These are phyloP conservation scores for Davidsoniella eucalypti DNA, from an alignment of 2,329 filamentous ascomycete genomes.

Conservation along the genomic window DNA sequence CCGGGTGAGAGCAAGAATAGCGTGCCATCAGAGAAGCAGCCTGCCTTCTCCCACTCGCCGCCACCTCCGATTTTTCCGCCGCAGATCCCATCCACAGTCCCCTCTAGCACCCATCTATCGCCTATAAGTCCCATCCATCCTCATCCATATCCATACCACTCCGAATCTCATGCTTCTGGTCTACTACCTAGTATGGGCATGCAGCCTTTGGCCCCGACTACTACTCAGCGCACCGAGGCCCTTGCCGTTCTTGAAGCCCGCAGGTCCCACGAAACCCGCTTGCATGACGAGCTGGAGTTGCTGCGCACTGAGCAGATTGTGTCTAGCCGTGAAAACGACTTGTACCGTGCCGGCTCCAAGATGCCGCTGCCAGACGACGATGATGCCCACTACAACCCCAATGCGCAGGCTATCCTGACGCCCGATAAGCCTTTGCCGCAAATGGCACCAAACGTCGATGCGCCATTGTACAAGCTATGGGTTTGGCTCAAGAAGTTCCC, in stretches of 20 bases:
- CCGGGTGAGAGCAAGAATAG: background rate
- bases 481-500: conserved; percentile 31
- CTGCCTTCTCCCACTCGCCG: background rate
- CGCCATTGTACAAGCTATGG: conserved; percentile 26
- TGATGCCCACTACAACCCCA: conserved; percentile 17
- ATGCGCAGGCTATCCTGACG: background rate
- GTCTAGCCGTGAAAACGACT: conserved; percentile 21
- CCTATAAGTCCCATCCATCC: conserved; percentile 9
- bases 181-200: background rate
- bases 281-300: conserved; percentile 33
- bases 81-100: background rate
- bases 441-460: conserved; percentile 16
- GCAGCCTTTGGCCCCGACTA: conserved; percentile 7
- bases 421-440: conserved; percentile 9
- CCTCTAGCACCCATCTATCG: conserved; percentile 4
- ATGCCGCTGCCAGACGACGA: conserved; percentile 6
- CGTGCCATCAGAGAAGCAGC: conserved; percentile 5
- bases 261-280: conserved; percentile 16
- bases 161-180: conserved; percentile 1
- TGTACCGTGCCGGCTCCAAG: conserved; percentile 7
- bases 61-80: conserved; percentile 8
- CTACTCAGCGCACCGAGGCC: conserved; percentile 4
- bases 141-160: conserved; percentile 1
- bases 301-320: conserved; percentile 30
- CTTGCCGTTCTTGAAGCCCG: conserved; percentile 3